Evolutionary conservation across 805 yeast species (phyloP), one percentile per base, ranked within the genome.

Genomic region (Isabelozyma pseudorhagii): DNA sequence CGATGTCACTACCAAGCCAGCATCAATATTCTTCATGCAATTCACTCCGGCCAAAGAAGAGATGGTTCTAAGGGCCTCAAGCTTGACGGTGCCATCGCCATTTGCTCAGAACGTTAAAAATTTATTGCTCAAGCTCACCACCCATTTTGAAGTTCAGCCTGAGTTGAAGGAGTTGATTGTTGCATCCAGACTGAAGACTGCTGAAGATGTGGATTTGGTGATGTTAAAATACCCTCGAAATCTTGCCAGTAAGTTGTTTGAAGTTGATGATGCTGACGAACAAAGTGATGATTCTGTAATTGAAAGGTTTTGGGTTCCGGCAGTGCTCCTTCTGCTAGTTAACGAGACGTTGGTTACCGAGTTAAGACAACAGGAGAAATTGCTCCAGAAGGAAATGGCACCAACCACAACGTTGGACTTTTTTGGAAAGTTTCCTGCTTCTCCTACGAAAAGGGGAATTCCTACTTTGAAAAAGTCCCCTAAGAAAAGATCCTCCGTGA

Each of bases 321-420:
- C 52, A 17, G 50, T 45, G n/a, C 44, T 60, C 5, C 48, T 68
- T 5, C 15, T 41, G 8, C 49, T 48, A 17, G 53, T 59, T 2
- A 54, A 59, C 41, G 50, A 51, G 5, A 48, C 48, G 10, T 46
- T 54, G 39, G 56, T 63, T 4, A 21, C 44, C 8, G 47, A 46
- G 3, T 60, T 43, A 17, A 58, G 57, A 43, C 31, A 17, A 10
- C 40, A 14, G 29, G 18, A 13, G 53, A 45, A 28, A 53, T 21
- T 29, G 55, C 46, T 48, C n/a, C 60, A 50, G 46, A 56, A 50
- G 29, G 42, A 40, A 4, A 46, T 48, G 2, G 67, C 67, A 44
- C 65, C 57, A 44, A 62, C 69, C 2, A 31, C 36, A 13, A 68
- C 71, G 0, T 52, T 68, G 17, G 72, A 68, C 43, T 14, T 39